These are phyloP conservation scores for Cunninghamia lanceolata DNA, from an alignment of 75 land plant genomes.

Conservation along the genomic window DNA sequence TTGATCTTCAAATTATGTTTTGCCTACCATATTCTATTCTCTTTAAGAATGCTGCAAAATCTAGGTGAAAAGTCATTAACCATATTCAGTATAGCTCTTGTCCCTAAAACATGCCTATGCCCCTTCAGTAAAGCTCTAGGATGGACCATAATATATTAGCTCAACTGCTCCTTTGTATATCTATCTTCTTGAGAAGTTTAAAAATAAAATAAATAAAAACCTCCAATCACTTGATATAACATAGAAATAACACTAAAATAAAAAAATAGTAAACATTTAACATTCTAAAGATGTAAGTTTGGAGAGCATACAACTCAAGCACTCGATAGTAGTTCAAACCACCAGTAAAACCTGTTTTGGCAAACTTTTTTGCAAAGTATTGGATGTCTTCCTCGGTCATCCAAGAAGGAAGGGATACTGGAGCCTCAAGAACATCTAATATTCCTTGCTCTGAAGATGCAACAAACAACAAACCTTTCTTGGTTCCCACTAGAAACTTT, in stretches of 20 bases:
- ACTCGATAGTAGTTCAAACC: constrained; percentile 60
- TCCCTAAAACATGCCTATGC: not conserved
- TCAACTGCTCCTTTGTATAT: not conserved
- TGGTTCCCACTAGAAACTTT: constrained; percentile 19
- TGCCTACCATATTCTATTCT: too few relatives aligned
- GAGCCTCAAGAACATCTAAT: constrained; percentile 17
- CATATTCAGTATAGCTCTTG: not conserved
- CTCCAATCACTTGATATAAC: not conserved
- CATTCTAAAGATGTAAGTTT: not conserved
- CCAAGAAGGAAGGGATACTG: constrained; percentile 63
- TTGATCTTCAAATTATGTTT: too few relatives aligned
- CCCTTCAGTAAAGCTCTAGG: not conserved
- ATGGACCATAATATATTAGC: not conserved
- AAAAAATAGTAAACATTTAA: not conserved
- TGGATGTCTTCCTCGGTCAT: constrained; percentile 65
- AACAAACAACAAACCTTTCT: constrained; percentile 15
- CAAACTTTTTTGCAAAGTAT: constrained; percentile 48
- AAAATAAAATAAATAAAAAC: too few relatives aligned
- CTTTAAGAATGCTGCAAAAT: not conserved
- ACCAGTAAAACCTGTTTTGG: constrained; percentile 51
- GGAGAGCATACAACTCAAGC: constrained; percentile 39
- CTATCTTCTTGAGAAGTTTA: not conserved
- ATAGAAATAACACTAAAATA: not conserved
- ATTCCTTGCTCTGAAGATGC: constrained; percentile 49
- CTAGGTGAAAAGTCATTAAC: not conserved